Evolutionary conservation across 2,329 filamentous ascomycete genomes (phyloP), one percentile per base, ranked within the genome.

Genomic region (Pseudocercospora fuligena): DNA sequence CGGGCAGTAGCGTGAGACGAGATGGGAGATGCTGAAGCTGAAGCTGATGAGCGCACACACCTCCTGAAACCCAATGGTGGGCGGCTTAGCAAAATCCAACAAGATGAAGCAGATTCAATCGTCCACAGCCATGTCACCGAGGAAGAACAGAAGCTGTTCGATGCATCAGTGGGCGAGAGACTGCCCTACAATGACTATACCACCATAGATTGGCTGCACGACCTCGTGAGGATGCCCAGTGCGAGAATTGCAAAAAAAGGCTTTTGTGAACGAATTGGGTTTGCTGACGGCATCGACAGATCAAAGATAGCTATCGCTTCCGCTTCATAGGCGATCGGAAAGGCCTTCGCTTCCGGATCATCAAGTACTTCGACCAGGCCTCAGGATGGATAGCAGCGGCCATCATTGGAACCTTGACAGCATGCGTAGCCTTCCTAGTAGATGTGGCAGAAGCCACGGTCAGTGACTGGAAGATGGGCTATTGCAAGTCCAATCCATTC

Each of bases 191-290:
- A 87, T 72, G 84, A 88, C 69, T 89, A 89, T 70, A 86, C 84
- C 7, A 87, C 86, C 1, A 88, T 88, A 65, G 86, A 89, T 75
- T 89, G 86, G 86, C 79, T 89, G 9, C 87, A 87, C 74, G 86
- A 87, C 70, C 75, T 89, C 64, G 84, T 86, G 73, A 21, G 67
- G 29, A 31, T 11, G 23, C 29, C 14, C 27, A 12, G 56, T 56
- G 29, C 29, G 29, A 31, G 29, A 31, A n/a, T n/a, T 27, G 27
- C 6, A 3, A 6, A 27, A 6, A 27, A 27, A 3, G 27, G 6
- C 6, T 27, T 27, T 6, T 27, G 27, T 9, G 11, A 43, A n/a
- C 27, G 14, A 36, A 11, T 25, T 23, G 9, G 60, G 85, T 82
- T 81, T 3, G 27, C 57, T 60, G 40, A 60, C 33, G 11, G 2